A percentile compares a stretch with the other conserved stretches of the same genome.
Conservation (phyloP, 1,139 yeast genomes). For the Sugiyamaella japonica region DNA sequence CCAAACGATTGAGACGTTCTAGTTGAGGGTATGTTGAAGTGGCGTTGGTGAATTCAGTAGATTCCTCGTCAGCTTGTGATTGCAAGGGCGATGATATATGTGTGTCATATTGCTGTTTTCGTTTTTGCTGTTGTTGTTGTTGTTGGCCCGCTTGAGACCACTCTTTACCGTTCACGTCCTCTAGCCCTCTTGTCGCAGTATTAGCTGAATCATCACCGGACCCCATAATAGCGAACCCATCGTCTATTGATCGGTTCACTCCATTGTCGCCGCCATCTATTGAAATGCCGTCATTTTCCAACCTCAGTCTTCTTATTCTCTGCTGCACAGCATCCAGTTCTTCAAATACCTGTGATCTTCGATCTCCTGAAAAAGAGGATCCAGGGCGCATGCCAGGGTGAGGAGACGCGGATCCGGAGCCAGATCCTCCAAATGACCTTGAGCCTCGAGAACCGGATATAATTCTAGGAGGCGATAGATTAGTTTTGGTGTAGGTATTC, state of each 20-base stretch:
- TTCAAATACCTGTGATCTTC: constrained; percentile 15
- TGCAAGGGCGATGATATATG: neutral
- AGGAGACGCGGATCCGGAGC: neutral
- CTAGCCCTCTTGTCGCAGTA: neutral
- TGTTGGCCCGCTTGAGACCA: neutral
- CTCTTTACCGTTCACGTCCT: neutral
- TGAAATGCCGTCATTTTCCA: constrained; percentile 14
- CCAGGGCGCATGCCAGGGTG: neutral
- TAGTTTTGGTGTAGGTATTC: neutral
- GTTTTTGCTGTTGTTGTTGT: neutral
- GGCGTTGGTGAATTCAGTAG: neutral
- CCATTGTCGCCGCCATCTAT: neutral
- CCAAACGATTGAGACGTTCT: constrained; percentile 1
- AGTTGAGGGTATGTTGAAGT: constrained; percentile 3
- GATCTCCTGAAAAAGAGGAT: constrained; percentile 7
- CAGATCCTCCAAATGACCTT: neutral
- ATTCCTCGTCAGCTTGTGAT: neutral
- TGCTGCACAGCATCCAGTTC: constrained; percentile 19
- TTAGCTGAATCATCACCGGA: neutral
- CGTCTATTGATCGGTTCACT: neutral
- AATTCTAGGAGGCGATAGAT: constrained; percentile 5
- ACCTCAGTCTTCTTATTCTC: constrained; percentile 11
- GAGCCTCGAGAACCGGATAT: constrained; percentile 2
- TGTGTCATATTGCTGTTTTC: neutral
- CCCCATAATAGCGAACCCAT: neutral